These are phyloP conservation scores for Wallemia ichthyophaga DNA, from an alignment of 1,284 basidiomycete genomes.

Conservation along the genomic window DNA sequence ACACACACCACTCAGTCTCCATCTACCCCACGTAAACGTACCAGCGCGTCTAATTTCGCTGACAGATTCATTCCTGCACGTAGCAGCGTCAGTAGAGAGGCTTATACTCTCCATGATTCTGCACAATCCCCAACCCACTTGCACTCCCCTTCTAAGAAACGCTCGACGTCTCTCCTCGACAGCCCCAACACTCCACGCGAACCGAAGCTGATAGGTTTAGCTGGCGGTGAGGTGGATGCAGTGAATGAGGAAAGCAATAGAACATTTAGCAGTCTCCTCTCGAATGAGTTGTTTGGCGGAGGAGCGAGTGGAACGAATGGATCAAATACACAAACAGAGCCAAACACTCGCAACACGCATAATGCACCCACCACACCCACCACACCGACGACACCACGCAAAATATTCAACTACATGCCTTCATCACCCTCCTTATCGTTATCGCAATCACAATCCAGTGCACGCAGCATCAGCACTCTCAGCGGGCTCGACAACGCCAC, in stretches of 20 bases:
- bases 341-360: constrained; percentile 9
- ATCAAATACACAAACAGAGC: constrained; percentile 6
- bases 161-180: background rate
- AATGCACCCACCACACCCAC: constrained; percentile 12
- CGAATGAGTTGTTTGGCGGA: constrained; percentile 1
- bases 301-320: no score
- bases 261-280: constrained; percentile 2
- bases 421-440: constrained; percentile 14
- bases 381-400: constrained; percentile 15
- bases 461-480: constrained; percentile 5
- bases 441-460: no score
- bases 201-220: background rate
- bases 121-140: background rate
- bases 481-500: constrained; percentile 22
- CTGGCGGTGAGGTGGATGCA: background rate
- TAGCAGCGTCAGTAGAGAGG: background rate
- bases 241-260: constrained; percentile 2
- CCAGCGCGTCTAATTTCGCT: background rate
- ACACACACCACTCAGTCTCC: background rate
- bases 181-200: background rate
- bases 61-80: background rate
- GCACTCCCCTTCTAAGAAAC: background rate
- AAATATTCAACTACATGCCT: constrained; percentile 21
- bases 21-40: background rate
- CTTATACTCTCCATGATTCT: background rate